Percentiles rank a stretch among this genome's conserved stretches.
These are phyloP conservation scores for Sclerotinia borealis DNA, from an alignment of 2,329 filamentous ascomycete genomes.

Conservation along the genomic window DNA sequence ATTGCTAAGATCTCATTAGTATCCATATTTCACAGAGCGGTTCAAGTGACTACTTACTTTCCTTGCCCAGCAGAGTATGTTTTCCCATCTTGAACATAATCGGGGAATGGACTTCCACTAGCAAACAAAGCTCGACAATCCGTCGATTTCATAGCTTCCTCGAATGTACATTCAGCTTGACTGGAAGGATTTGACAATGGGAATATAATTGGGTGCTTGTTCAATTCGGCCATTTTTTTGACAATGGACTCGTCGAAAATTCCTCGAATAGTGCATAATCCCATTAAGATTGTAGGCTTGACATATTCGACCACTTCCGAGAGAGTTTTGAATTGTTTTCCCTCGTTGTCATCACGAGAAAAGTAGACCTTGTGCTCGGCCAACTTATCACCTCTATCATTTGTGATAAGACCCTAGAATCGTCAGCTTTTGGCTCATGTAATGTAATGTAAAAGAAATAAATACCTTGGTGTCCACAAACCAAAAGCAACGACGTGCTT, in stretches of 20 bases:
- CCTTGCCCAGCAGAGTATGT: slow-evolving; percentile 44
- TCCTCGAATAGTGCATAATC: slow-evolving; percentile 71
- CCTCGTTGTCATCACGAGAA: slow-evolving; percentile 33
- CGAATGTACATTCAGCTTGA: slow-evolving; percentile 73
- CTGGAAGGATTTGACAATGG: slow-evolving; percentile 80
- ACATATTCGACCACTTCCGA: slow-evolving; percentile 62
- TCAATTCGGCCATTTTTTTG: slow-evolving; percentile 66
- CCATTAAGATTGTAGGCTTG: slow-evolving; percentile 75
- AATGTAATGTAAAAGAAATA: not conserved
- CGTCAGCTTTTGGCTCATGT: not conserved
- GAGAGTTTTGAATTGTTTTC: slow-evolving; percentile 49
- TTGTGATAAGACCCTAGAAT: slow-evolving; percentile 58
- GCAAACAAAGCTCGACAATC: slow-evolving; percentile 70
- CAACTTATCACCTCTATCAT: slow-evolving; percentile 64
- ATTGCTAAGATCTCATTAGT: slow-evolving; percentile 60
- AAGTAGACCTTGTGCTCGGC: slow-evolving; percentile 53
- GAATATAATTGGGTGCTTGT: slow-evolving; percentile 66
- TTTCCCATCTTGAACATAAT: slow-evolving; percentile 52
- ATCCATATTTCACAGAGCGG: not conserved
- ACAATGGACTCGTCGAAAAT: slow-evolving; percentile 71
- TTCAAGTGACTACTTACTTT: slow-evolving; percentile 28
- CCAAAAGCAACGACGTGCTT: slow-evolving; percentile 65
- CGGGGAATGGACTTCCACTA: slow-evolving; percentile 78
- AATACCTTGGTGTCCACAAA: slow-evolving; percentile 55
- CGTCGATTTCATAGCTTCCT: slow-evolving; percentile 72